Evolutionary conservation across 2,329 filamentous ascomycete species (phyloP), one percentile per base, ranked within the genome.

Genomic region (Apiospora hydei): DNA sequence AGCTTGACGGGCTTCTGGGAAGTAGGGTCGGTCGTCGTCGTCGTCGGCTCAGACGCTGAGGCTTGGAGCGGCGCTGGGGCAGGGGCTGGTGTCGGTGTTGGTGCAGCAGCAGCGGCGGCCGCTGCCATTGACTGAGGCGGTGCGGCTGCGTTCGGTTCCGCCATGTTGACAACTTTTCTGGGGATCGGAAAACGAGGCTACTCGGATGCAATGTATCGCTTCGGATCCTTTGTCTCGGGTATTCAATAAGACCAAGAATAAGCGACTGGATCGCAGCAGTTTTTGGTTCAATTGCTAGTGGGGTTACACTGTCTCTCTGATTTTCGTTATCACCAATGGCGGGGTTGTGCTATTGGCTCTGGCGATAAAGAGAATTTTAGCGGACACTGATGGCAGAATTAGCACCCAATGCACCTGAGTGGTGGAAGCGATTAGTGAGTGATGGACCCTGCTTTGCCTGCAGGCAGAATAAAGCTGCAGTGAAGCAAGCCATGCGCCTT

Each of bases 1-100:
- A 92, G 93, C 84, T 97, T 91, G 69, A 97, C 90, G 0, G 92
- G 88, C 95, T 98, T 76, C 8, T 69, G 47, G 46, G 67, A 43
- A 10, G 38, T 7, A 21, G 61, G 24, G 38, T 8, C 10, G 64
- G 46, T n/a, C 21, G 46, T 16, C 18, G 18, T 47, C 5, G 46
- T 49, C 18, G 21, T 49, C 46, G 21, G 46, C 21, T 49, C 46
- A 10, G 66, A 41, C 4, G 30, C 11, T 10, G 51, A 11, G 41
- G 43, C 14, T 47, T 68, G 41, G 5, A 18, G 51, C 24, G 10
- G 64, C 11, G 21, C 24, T 46, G 21, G 53, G 4, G 53, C 26
- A 21, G 49, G n/a, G 16, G 53, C 30, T 34, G 53, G 53, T 21
- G 51, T 7, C 16, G 26, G 26, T 8, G 53, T 16, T 38, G 53